Base-by-base conservation (phyloP, 805 yeast genomes). In the Lachancea cidri region DNA sequence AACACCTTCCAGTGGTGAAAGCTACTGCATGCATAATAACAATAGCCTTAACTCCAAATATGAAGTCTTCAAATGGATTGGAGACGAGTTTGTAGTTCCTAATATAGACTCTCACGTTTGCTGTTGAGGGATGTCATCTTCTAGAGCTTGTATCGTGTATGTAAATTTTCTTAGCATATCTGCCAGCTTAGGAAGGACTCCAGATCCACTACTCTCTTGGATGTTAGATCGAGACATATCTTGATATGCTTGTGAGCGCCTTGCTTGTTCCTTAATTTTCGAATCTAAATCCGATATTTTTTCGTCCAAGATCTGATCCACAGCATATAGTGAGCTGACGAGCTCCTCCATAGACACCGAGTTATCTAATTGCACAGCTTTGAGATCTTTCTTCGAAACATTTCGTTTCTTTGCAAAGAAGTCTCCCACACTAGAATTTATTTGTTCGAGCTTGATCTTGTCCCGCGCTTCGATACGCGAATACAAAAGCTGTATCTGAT, bases 41-140 rank as follows among this genome's bases (percentile, higher is more conserved):
- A 76, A 77, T 45, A 76, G 80, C 4, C 67, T 93, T 44, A 93
- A 93, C 58, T 93, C 97, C 78, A 85, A 81, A 30, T 93, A 80
- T 55, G 94, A 88, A 45, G 83, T 79, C 1, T 87, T 89, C 79
- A 74, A 72, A 52, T 83, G 88, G 87, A 46, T 75, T 4, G 79
- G 76, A 1, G 50, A 57, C 5, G 68, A 63, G 22, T 57, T 46
- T 17, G 25, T 41, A 1, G 52, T 58, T 11, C 46, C 51, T 1
- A 32, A 39, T 1, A 24, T 68, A 2, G 62, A 59, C 24, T 42
- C 44, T 2, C 36, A 48, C 29, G 38, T 64, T 3, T 59, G 62
- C 35, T 57, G 62, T 31, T 59, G 41, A 27, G 4, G 3, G 19
- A 20, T 22, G 9, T 22, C n/a, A n/a, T n/a, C 27, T 22, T 22